A percentile compares a stretch with the other conserved stretches of the same genome.
Evolutionary conservation across 1,139 yeast genomes (phyloP).

Genomic region (Nematodospora anomalae): DNA sequence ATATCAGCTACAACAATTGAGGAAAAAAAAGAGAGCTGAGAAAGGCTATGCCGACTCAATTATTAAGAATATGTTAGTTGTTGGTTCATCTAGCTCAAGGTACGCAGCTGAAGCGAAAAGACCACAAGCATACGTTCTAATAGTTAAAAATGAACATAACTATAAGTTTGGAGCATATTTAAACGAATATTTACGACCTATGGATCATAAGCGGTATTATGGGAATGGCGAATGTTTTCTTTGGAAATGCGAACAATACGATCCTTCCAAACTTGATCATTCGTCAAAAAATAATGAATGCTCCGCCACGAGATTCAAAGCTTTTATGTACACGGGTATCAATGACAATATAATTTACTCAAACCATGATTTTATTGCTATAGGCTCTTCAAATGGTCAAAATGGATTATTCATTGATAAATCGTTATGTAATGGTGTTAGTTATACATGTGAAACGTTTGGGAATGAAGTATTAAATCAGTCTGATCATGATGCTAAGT

Average conservation of each 20-base stretch:
- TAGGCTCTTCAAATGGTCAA: slow-evolving; percentile 90
- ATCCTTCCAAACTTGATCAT: slow-evolving; percentile 20
- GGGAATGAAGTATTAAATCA: slow-evolving; percentile 76
- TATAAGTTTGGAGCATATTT: slow-evolving; percentile 80
- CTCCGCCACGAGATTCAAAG: slow-evolving; percentile 53
- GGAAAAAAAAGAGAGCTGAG: slow-evolving; percentile 20
- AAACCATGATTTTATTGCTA: slow-evolving; percentile 70
- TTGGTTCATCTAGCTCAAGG: slow-evolving; percentile 18
- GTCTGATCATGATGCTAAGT: slow-evolving; percentile 32
- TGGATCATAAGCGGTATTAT: slow-evolving; percentile 70
- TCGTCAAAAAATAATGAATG: slow-evolving; percentile 7
- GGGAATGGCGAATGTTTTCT: slow-evolving; percentile 96
- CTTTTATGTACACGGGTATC: slow-evolving; percentile 84
- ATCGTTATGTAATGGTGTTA: slow-evolving; percentile 71
- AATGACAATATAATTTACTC: slow-evolving; percentile 87
- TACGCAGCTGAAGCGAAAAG: slow-evolving; percentile 26
- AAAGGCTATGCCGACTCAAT: slow-evolving; percentile 41
- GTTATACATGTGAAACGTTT: slow-evolving; percentile 77
- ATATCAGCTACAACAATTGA: slow-evolving; percentile 28
- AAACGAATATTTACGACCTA: slow-evolving; percentile 71
- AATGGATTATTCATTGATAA: slow-evolving; percentile 91
- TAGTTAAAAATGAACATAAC: slow-evolving; percentile 61
- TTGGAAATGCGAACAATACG: slow-evolving; percentile 64
- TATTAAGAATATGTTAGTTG: slow-evolving; percentile 33
- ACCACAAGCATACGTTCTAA: slow-evolving; percentile 67